Base-by-base conservation (phyloP, 352 stramenopile species). In the Pythium sp. region DNA sequence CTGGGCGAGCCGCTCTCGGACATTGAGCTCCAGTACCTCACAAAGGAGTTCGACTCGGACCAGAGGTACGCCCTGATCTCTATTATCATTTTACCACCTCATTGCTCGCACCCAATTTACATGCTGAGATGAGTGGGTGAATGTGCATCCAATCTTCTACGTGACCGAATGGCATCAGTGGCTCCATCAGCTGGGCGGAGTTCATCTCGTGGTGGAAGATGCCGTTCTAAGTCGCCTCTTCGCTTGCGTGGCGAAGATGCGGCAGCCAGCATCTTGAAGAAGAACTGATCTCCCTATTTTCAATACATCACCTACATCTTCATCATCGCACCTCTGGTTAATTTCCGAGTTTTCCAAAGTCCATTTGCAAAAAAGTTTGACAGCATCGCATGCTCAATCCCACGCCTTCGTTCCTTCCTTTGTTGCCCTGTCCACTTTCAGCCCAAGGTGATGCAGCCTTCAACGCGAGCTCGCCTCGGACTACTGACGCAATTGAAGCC, bases 161-260 rank as follows among this genome's bases (percentile, higher is more conserved):
- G 15, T 47, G 41, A n/a, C 41, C 41, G 41, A 57, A 6, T 24
- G 14, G 18, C 36, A 43, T 43, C 64, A 92, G 84, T 62, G 84
- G 84, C 18, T 69, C 74, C 32, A 90, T 92, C 71, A 80, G 71
- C 69, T 92, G 84, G 82, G 70, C 65, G 57, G 84, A 92, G 72
- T 92, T 92, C 78, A 90, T 92, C 71, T 70, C 82, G 63, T 92
- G 79, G 82, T 91, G 84, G 84, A 90, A 92, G 81, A 68, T 84
- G 18, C 79, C 82, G 18, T 90, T 89, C 72, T 91, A 72, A 69
- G 36, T 43, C 36, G 11, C 11, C 18, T 8, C 2, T 22, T 30
- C 46, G 26, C 28, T 12, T 4, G 11, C 12, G 2, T 8, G 41
- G 14, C 4, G 15, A 2, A n/a, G 15, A 47, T 47, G 15, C 41